Evolutionary conservation across 768 basidiomycete genomes (phyloP), one percentile per base, ranked within the genome.

Genomic region (Mycena indigotica): DNA sequence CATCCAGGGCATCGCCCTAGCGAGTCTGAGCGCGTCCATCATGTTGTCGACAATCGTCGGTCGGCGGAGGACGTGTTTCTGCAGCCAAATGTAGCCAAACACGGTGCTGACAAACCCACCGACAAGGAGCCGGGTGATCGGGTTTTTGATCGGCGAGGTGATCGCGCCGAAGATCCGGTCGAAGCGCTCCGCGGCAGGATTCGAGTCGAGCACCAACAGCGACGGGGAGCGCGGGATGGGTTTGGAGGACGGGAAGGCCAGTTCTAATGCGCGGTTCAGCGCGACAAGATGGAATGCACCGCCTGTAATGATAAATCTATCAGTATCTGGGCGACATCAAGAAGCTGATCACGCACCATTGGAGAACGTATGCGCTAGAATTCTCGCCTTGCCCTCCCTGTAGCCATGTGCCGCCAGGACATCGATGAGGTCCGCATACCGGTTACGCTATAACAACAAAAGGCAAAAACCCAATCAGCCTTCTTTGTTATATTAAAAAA

Each of bases 291-390:
- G 28, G 54, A 35, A 12, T n/a, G 41, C 41, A 5, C 41, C 41
- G 6, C 41, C 32, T 35, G 32, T 35, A 17, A 8, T n/a, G n/a
- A n/a, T n/a, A n/a, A 38, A 38, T 24, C n/a, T 5, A 49, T 19
- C 44, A 24, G 16, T 40, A 23, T 50, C 24, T 52, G 5, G 21
- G 48, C 32, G 32, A 35, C 32, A 17, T 8, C 10, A 35, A 17
- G 17, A 35, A 35, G 17, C 8, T 8, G 32, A 35, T 17, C 32
- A 35, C 32, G 28, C 56, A 77, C 79, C 80, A 28, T 80, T 80
- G 1, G 80, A 81, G 58, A 82, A 82, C 8, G 71, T 61, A 44
- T 82, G 80, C 1, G 77, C 65, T 8, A 82, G 67, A 17, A 81
- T 65, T 24, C 74, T 67, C 26, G 72, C 72, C 8, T 53, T 21